Percentiles rank a stretch among this genome's conserved stretches.
Evolutionary conservation across 306 rosid genomes (phyloP).

Genomic region (Canavalia gladiata): DNA sequence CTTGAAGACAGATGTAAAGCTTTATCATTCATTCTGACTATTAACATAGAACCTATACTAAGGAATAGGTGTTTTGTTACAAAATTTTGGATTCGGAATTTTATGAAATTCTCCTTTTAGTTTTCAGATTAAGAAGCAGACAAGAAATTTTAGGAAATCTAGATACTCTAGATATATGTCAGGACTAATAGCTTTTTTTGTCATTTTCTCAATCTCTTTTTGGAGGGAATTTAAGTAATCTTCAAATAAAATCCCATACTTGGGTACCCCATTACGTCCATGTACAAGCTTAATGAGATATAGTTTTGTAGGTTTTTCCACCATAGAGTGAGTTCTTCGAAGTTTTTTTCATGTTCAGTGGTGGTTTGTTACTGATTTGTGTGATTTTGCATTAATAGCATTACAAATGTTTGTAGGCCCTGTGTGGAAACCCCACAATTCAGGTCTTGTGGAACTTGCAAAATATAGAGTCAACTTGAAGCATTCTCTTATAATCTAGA

Average conservation of each 20-base stretch:
- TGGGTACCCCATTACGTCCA: background rate
- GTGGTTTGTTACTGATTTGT: background rate
- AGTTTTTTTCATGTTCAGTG: background rate
- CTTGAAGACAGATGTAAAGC: background rate
- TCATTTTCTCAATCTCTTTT: background rate
- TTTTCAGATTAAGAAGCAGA: background rate
- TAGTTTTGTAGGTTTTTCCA: background rate
- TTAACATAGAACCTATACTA: background rate
- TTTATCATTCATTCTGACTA: background rate
- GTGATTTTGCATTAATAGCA: constrained; percentile 5
- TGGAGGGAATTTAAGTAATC: background rate
- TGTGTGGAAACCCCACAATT: background rate
- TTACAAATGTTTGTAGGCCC: background rate
- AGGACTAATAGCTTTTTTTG: background rate
- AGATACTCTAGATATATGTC: background rate
- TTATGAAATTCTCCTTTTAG: background rate
- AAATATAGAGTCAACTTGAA: constrained; percentile 10
- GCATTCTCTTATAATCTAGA: background rate
- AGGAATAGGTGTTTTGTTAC: too few species aligned
- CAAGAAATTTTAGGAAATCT: constrained; percentile 7
- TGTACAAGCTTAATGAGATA: background rate
- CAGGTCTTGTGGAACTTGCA: background rate
- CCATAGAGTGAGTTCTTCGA: background rate
- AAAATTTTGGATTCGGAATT: background rate
- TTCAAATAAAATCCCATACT: background rate